Evolutionary conservation across 495 filamentous ascomycete species (phyloP), one percentile per base, ranked within the genome.

Genomic region (Eremomyces bilateralis): DNA sequence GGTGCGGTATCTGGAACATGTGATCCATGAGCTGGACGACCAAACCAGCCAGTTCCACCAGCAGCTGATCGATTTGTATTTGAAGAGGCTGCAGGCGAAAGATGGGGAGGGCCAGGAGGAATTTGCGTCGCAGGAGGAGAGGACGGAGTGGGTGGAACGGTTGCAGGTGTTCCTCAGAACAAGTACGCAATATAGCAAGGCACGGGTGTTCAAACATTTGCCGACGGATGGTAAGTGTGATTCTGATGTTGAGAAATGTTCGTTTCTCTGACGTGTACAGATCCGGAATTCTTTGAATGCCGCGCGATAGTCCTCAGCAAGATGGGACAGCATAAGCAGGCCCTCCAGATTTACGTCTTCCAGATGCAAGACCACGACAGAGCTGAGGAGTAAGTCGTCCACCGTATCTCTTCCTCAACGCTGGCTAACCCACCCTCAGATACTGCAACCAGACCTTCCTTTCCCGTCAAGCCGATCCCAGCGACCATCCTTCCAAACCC

Each of bases 281-380:
- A 92, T 51, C 67, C 83, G 1, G 62, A 70, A 11, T 90, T 88
- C 50, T 91, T 76, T 56, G 88, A 95, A 53, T 74, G 81, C 3
- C 73, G 83, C 34, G 90, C 90, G 15, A 74, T 94, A 21, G 73
- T 95, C 5, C 71, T 95, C 20, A 82, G 80, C 53, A 90, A 90
- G 44, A 91, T 99, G 80, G 82, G 79, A 5, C 77, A 83, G 38
- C 84, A 99, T 55, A 77, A 80, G 49, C 81, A 93, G 51, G 85
- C 90, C 0, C 55, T 99, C 15, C 76, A 84, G 52, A 91, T 95
- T 17, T 99, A 93, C 49, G 84, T 95, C 10, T 99, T 93, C 58
- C 84, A 85, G 45, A 63, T 99, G 37, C 56, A 77, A 38, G 76
- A 88, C 49, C 80, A 80, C 39, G 61, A 58, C 2, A 95, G 93